These are phyloP conservation scores for Plasmodium vinckei DNA, from an alignment of 169 alveolate genomes.

Conservation along the genomic window DNA sequence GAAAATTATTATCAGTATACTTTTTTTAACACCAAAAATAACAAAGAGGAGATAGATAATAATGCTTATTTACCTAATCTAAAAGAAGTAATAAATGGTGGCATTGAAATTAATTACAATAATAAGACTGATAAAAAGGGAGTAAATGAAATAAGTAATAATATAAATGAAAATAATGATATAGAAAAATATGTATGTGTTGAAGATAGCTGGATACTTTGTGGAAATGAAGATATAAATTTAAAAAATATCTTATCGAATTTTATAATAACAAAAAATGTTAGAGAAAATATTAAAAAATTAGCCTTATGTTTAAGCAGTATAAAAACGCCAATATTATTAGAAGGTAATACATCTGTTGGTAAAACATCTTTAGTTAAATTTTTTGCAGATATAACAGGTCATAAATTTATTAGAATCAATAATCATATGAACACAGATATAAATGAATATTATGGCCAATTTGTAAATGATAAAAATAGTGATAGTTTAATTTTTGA, in stretches of 20 bases:
- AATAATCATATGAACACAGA: slow-evolving; percentile 99
- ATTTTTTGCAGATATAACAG: slow-evolving; percentile 94
- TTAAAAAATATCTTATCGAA: slow-evolving; percentile 67
- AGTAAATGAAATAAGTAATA: not conserved
- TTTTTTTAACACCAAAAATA: slow-evolving; percentile 24
- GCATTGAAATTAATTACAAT: too few relatives aligned
- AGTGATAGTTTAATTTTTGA: slow-evolving; percentile 93
- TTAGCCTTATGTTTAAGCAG: slow-evolving; percentile 94
- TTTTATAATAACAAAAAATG: slow-evolving; percentile 93
- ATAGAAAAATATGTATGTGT: slow-evolving; percentile 60
- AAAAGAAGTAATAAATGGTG: not conserved
- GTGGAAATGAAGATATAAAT: slow-evolving; percentile 68
- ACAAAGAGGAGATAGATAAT: not conserved
- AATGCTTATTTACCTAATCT: too few relatives aligned
- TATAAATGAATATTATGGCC: slow-evolving; percentile 98
- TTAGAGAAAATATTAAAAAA: slow-evolving; percentile 89
- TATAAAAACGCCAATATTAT: slow-evolving; percentile 96
- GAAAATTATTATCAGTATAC: slow-evolving; percentile 46
- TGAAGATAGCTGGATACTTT: slow-evolving; percentile 67
- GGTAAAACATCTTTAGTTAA: slow-evolving; percentile 99
- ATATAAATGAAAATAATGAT: slow-evolving; percentile 57
- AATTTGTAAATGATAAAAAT: slow-evolving; percentile 93
- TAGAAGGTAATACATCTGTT: slow-evolving; percentile 99
- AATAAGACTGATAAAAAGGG: slow-evolving; percentile 1
- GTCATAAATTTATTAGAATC: slow-evolving; percentile 96